Base-by-base conservation (phyloP, 2,329 filamentous ascomycete species). In the Ascochyta viciae-villosae region DNA sequence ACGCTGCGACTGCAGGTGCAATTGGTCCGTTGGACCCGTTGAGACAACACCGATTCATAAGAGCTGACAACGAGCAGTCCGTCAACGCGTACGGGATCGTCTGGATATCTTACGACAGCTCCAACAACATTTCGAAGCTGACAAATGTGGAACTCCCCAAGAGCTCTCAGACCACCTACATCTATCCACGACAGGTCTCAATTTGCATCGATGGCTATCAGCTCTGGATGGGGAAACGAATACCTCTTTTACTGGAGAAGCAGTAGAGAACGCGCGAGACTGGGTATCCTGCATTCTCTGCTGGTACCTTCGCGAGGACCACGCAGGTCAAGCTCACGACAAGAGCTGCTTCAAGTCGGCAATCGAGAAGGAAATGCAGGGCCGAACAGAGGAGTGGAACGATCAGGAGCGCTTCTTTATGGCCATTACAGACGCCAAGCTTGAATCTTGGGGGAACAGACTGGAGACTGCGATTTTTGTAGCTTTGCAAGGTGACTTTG, bases 321-420 rank as follows among this genome's bases (percentile, higher is more conserved):
- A 43, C 2, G 41, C 56, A 27, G 15, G 16, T 6, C 49, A 49
- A 33, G 50, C 53, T 12, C 44, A 62, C 33, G 43, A 63, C 13
- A 39, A 54, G 2, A 42, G 57, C 3, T 37, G 63, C 33, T 55
- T 70, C 15, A 59, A 50, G 19, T 47, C 34, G 4, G 60, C 57
- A 5, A 33, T 67, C 2, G 59, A 65, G 35, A 64, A 63, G 45
- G 54, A 62, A 9, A 29, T 45, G 9, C 19, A 24, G 12, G 54
- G 47, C 1, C 46, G 41, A 10, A 33, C 27, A 16, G 19, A 40
- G 3, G 12, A 41, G 2, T 62, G 44, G 59, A 41, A 46, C 1
- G 61, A 65, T 19, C 40, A 61, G 27, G 63, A 68, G 48, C 54
- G 34, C 10, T 29, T 68, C 3, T 68, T 63, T 40, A 62, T 67